Evolutionary conservation across 2,329 filamentous ascomycete genomes (phyloP).

Genomic region (Harringtonia lauricola): DNA sequence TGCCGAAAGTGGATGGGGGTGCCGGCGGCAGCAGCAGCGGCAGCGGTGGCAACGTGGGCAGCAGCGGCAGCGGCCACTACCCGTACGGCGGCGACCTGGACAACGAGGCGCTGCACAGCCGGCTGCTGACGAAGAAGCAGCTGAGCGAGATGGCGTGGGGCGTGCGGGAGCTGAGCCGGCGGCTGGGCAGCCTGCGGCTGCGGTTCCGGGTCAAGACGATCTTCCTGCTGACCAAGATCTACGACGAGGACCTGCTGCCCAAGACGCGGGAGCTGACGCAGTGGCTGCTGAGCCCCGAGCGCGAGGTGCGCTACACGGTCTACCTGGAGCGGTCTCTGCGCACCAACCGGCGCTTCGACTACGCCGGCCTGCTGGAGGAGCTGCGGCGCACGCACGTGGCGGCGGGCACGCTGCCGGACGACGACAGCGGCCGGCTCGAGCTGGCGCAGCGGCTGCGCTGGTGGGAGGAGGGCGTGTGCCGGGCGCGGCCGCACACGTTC

Average conservation of each 20-base stretch:
- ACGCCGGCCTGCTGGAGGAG: slow-evolving; percentile 54
- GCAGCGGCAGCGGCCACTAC: slow-evolving; percentile 17
- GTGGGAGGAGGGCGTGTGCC: slow-evolving; percentile 76
- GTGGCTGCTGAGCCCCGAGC: slow-evolving; percentile 69
- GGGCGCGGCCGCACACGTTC: slow-evolving; percentile 69
- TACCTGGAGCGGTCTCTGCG: slow-evolving; percentile 72
- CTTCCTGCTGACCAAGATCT: slow-evolving; percentile 85
- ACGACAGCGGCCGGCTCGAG: slow-evolving; percentile 20
- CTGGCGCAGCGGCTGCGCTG: slow-evolving; percentile 53
- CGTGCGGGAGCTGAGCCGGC: slow-evolving; percentile 79
- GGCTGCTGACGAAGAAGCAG: slow-evolving; percentile 90
- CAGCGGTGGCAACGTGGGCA: slow-evolving; percentile 45
- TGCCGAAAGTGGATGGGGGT: neutral
- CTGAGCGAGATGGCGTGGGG: slow-evolving; percentile 96
- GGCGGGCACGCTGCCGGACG: slow-evolving; percentile 15
- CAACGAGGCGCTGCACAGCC: slow-evolving; percentile 32
- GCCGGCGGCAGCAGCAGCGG: slow-evolving; percentile 25
- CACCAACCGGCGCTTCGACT: slow-evolving; percentile 63
- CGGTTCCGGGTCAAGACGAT: slow-evolving; percentile 73
- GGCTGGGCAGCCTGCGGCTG: slow-evolving; percentile 71
- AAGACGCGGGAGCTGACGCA: slow-evolving; percentile 66
- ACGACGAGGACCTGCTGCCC: slow-evolving; percentile 68
- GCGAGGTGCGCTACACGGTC: slow-evolving; percentile 60
- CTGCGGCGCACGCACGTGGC: slow-evolving; percentile 31
- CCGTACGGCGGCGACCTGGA: too few species aligned